Evolutionary conservation across 805 yeast species (phyloP), one percentile per base, ranked within the genome.

Genomic region (Candida pseudofarinosa): DNA sequence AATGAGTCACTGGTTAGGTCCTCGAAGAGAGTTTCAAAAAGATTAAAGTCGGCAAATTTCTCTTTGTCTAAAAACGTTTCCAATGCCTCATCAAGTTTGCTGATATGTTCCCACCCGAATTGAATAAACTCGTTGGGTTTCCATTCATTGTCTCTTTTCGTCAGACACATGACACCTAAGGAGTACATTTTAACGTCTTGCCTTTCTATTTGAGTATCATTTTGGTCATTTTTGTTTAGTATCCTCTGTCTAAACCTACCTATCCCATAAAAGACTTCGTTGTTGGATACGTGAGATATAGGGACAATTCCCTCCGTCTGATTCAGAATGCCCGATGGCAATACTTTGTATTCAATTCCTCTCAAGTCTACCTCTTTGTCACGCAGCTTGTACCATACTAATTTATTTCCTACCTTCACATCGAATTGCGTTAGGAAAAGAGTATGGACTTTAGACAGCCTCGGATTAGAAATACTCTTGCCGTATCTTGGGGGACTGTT

Each of bases 321-420:
- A 41, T 68, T 67, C 46, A 69, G 74, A 33, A 70, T 56, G 2
- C 74, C 74, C 0, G 71, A 65, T 6, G 74, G 76, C 23, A 70
- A 51, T 12, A 58, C 54, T 41, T 65, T 66, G 49, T 57, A 67
- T 42, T 70, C 76, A 30, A 70, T 54, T 3, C 73, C 73, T 13
- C 48, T 49, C 18, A 65, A 48, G 30, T 54, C 47, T 14, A 62
- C 40, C 32, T 40, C 37, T 5, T 43, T 17, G n/a, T 31, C 18
- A 3, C 45, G 19, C n/a, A 58, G 48, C 34, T 57, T 56, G 16
- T 59, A 48, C 73, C 73, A 70, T n/a, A 60, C 58, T 39, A 68
- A 45, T 35, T 59, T 58, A 50, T 70, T 68, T 26, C 74, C 76
- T 4, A 51, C 41, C 15, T 52, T 54, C 17, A 54, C 50, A 49